Conservation (phyloP, 495 filamentous ascomycete species). For the Lepraria neglecta region DNA sequence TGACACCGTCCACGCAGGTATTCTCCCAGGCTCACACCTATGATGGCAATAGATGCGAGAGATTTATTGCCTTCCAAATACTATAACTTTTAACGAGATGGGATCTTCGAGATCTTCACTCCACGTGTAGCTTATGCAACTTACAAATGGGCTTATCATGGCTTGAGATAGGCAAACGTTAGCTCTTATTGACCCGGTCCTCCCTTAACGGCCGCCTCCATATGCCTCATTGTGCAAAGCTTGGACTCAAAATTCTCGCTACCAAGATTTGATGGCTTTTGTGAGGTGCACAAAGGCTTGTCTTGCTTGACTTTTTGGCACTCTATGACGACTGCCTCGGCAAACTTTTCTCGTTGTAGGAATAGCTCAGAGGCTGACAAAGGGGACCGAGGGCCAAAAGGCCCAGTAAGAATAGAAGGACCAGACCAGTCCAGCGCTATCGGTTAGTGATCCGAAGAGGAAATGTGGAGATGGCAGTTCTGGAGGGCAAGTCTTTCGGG, state of each 20-base stretch:
- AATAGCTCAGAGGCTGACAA: constrained; percentile 6
- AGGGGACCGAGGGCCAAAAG: background rate
- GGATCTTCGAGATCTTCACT: constrained; percentile 9
- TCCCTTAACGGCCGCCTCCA: background rate
- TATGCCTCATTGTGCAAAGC: background rate
- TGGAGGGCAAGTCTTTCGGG: constrained; percentile 3
- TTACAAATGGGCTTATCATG: background rate
- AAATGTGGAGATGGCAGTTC: constrained; percentile 13
- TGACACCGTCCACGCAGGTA: constrained; percentile 2
- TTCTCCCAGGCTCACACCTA: constrained; percentile 1
- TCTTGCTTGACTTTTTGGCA: constrained; percentile 1
- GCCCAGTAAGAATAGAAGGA: background rate
- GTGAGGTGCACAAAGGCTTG: background rate
- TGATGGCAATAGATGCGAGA: constrained; percentile 13
- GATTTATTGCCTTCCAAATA: background rate
- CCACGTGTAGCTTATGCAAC: background rate
- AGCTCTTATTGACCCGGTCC: background rate
- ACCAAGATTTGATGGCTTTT: too few species aligned
- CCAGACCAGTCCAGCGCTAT: constrained; percentile 8
- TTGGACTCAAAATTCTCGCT: background rate
- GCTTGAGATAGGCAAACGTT: background rate
- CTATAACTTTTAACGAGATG: background rate
- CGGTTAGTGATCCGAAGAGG: constrained; percentile 17
- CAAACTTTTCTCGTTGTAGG: background rate
- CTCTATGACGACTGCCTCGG: constrained; percentile 5